Evolutionary conservation across 1,284 basidiomycete genomes (phyloP).

Genomic region (Cystobasidium sp.): DNA sequence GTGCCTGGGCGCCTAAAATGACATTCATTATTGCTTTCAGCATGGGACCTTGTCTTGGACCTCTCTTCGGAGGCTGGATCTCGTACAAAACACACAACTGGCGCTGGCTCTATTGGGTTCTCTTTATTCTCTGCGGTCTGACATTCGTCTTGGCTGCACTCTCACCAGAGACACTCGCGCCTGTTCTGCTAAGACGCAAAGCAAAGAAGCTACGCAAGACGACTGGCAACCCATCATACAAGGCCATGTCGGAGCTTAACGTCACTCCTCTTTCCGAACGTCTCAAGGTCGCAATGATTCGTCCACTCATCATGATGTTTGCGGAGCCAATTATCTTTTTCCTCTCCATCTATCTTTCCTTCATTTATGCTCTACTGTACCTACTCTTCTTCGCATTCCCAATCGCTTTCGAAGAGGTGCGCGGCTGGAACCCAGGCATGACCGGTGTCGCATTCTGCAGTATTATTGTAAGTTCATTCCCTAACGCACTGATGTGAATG

Average conservation of each 20-base stretch:
- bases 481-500: slow-evolving; percentile 40
- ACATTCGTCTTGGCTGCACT: slow-evolving; percentile 48
- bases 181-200: slow-evolving; percentile 60
- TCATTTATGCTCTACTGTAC: slow-evolving; percentile 62
- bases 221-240: slow-evolving; percentile 53
- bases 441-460: slow-evolving; percentile 61
- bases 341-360: slow-evolving; percentile 68
- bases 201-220: slow-evolving; percentile 62
- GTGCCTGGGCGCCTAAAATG: not conserved
- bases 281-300: slow-evolving; percentile 56
- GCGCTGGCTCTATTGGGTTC: slow-evolving; percentile 74
- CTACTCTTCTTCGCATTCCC: slow-evolving; percentile 57
- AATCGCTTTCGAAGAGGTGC: slow-evolving; percentile 59
- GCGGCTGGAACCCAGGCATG: slow-evolving; percentile 60
- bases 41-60: slow-evolving; percentile 44
- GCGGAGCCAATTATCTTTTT: slow-evolving; percentile 72
- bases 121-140: slow-evolving; percentile 60
- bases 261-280: slow-evolving; percentile 56
- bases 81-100: slow-evolving; percentile 62
- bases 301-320: slow-evolving; percentile 60
- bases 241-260: slow-evolving; percentile 64
- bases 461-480: slow-evolving; percentile 53
- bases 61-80: slow-evolving; percentile 56
- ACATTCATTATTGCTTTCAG: not conserved
- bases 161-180: slow-evolving; percentile 59